Percentiles rank a stretch among this genome's conserved stretches.
phyloP scores from a whole-genome alignment of 1,139 yeast genomes.

The Eremothecium sinecaudum region DNA sequence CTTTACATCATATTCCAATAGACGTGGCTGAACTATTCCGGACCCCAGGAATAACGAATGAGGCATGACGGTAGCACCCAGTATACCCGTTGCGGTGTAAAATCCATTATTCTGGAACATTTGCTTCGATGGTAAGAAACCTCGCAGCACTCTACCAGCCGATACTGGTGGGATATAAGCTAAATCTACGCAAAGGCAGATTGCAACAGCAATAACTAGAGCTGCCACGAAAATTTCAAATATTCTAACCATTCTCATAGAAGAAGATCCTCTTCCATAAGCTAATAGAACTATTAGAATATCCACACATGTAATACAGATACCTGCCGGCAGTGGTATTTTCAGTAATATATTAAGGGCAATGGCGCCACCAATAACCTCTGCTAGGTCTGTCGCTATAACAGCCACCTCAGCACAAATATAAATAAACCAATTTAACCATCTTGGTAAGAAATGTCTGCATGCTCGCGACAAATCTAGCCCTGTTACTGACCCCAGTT shows the following conservation, averaged over 20 bases:
- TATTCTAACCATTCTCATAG: slow-evolving; percentile 51
- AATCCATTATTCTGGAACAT: slow-evolving; percentile 57
- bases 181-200: slow-evolving; percentile 64
- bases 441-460: slow-evolving; percentile 49
- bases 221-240: slow-evolving; percentile 61
- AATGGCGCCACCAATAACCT: slow-evolving; percentile 81
- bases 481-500: slow-evolving; percentile 75
- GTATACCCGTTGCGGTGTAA: slow-evolving; percentile 64
- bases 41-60: slow-evolving; percentile 70
- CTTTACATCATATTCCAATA: slow-evolving; percentile 49
- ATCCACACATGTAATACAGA: slow-evolving; percentile 59
- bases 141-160: slow-evolving; percentile 51
- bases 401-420: slow-evolving; percentile 71
- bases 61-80: slow-evolving; percentile 82
- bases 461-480: slow-evolving; percentile 65
- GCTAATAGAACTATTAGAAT: slow-evolving; percentile 68
- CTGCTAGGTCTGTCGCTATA: slow-evolving; percentile 78
- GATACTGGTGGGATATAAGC: slow-evolving; percentile 44
- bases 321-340: slow-evolving; percentile 74
- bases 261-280: slow-evolving; percentile 58
- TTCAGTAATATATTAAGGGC: slow-evolving; percentile 61
- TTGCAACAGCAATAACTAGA: slow-evolving; percentile 58
- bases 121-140: slow-evolving; percentile 58
- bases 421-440: slow-evolving; percentile 52
- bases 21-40: slow-evolving; percentile 64